Conservation (phyloP, 1,284 basidiomycete genomes). For the Ganoderma sinense region DNA sequence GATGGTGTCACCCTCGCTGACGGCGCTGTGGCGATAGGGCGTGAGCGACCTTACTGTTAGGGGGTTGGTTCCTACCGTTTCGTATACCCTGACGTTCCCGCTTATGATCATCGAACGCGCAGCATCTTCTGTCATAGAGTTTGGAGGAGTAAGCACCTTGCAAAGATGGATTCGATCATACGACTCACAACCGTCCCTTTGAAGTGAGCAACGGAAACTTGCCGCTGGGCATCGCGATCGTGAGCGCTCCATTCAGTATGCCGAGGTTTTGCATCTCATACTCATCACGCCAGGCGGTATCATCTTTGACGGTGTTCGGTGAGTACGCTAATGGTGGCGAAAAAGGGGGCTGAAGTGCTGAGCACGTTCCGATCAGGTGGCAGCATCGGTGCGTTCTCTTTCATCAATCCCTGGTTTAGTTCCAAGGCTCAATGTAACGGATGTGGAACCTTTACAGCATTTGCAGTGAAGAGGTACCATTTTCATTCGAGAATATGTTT, state of each 20-base stretch:
- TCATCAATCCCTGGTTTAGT: not conserved
- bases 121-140: constrained; percentile 31
- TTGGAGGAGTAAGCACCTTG: constrained; percentile 25
- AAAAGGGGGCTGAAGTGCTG: not conserved
- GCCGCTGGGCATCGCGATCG: constrained; percentile 20
- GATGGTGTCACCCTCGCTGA: not conserved
- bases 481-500: not conserved
- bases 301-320: constrained; percentile 27
- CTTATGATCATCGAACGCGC: not conserved
- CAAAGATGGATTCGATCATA: not conserved
- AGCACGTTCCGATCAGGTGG: constrained; percentile 18
- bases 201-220: constrained; percentile 28
- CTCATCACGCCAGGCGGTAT: constrained; percentile 12
- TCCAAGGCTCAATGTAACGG: not conserved
- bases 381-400: constrained; percentile 22
- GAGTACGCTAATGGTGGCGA: not conserved
- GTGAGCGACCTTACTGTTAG: constrained; percentile 30
- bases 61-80: constrained; percentile 12
- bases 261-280: too few species aligned
- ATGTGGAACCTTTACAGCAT: constrained; percentile 13
- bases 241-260: not conserved
- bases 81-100: not conserved
- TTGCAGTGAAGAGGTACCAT: constrained; percentile 25
- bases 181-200: not conserved
- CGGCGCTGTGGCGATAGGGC: constrained; percentile 15